Conservation (phyloP, 129 eudicot genomes). For the Helianthus tuberosus region DNA sequence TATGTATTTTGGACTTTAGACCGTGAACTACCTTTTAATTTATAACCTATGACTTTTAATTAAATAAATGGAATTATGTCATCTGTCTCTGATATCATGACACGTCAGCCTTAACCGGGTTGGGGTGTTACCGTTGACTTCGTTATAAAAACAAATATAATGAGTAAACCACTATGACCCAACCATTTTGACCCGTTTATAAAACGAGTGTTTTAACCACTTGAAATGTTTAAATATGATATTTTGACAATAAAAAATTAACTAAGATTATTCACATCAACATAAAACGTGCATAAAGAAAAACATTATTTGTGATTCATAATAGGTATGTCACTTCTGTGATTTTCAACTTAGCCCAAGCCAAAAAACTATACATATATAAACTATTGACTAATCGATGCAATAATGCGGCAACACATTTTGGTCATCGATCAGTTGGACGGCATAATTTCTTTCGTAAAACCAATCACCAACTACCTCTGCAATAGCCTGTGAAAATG, state of each 20-base stretch:
- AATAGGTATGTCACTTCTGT: neutral
- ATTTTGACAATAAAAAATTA: neutral
- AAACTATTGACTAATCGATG: neutral
- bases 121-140: no score
- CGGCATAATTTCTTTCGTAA: constrained; percentile 22
- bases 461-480: constrained; percentile 58
- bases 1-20: no score
- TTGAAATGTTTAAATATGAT: no score
- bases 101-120: no score
- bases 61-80: no score
- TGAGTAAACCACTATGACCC: no score
- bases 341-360: neutral
- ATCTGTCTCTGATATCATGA: no score
- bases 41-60: no score
- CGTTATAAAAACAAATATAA: no score
- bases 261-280: neutral
- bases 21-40: no score
- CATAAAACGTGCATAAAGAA: neutral
- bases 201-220: no score
- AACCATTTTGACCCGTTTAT: no score
- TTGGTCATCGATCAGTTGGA: constrained; percentile 36
- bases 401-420: constrained; percentile 47
- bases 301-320: neutral
- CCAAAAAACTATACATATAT: neutral
- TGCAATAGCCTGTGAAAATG: constrained; percentile 19